Conservation (phyloP, 2,329 filamentous ascomycete genomes). For the Grosmannia penicillata region DNA sequence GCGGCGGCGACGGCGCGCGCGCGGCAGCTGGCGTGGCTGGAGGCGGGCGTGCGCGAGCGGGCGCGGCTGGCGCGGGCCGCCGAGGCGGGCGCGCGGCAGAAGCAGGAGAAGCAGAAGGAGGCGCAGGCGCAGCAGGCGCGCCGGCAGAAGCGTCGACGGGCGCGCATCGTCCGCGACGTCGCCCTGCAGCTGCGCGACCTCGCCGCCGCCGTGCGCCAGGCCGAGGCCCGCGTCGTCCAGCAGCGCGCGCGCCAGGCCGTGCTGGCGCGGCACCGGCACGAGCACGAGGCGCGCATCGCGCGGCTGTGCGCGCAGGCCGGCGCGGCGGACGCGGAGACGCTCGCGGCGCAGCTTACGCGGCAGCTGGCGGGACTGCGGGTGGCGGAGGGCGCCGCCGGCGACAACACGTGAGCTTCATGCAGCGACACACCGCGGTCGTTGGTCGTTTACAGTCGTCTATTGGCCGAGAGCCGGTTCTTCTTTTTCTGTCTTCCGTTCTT, state of each 20-base stretch:
- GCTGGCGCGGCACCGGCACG: slow-evolving; percentile 2
- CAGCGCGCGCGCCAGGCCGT: slow-evolving; percentile 2
- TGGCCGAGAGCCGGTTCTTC: too few relatives aligned
- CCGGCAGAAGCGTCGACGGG: background rate
- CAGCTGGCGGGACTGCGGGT: too few relatives aligned
- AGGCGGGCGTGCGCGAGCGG: background rate
- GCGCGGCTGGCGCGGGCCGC: background rate
- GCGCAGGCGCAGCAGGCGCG: background rate
- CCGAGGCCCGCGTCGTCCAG: slow-evolving; percentile 3
- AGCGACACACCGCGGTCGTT: too few relatives aligned
- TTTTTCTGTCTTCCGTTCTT: too few relatives aligned
- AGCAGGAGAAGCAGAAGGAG: background rate
- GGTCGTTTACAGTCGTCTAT: too few relatives aligned
- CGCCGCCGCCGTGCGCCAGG: background rate
- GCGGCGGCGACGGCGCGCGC: background rate
- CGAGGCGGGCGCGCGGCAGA: background rate
- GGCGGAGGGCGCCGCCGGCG: too few relatives aligned
- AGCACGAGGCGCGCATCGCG: slow-evolving; percentile 4
- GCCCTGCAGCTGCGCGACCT: slow-evolving; percentile 13
- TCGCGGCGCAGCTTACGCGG: background rate
- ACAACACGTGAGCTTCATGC: too few relatives aligned
- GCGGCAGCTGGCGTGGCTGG: slow-evolving; percentile 1
- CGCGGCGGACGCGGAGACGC: background rate
- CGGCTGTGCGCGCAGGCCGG: slow-evolving; percentile 3
- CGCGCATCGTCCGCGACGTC: background rate